Percentiles rank a stretch among this genome's conserved stretches.
Conservation (phyloP, 306 rosid genomes). For the Acacia acuminata region DNA sequence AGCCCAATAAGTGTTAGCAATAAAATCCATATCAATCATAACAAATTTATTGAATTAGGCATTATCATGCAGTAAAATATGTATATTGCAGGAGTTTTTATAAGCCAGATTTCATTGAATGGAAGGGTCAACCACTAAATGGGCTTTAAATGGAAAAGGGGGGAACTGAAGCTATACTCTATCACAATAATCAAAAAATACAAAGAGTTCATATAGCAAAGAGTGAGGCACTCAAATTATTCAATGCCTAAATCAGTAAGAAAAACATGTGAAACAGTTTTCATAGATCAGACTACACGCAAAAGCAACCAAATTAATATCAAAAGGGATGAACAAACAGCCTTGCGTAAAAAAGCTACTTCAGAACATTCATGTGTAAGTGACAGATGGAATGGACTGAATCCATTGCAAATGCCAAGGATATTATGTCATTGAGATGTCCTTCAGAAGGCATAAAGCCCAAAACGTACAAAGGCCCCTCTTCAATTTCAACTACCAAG, state of each 20-base stretch:
- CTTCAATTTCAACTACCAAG: conserved; percentile 1
- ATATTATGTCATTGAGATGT: neutral
- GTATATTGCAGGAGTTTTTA: neutral
- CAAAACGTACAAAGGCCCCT: neutral
- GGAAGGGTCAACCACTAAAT: neutral
- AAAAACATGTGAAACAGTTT: neutral
- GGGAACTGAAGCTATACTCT: neutral
- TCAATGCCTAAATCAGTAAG: neutral
- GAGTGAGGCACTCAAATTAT: neutral
- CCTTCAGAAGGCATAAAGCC: neutral
- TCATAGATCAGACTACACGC: neutral
- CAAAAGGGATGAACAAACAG: neutral
- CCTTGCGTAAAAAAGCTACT: neutral
- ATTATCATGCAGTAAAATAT: neutral
- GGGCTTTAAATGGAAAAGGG: neutral
- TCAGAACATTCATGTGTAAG: neutral
- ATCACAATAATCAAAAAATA: neutral
- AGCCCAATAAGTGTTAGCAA: neutral
- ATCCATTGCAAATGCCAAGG: neutral
- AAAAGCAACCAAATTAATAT: neutral
- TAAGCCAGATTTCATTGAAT: neutral
- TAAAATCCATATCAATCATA: neutral
- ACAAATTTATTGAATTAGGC: neutral
- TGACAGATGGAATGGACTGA: neutral
- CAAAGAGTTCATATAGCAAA: neutral